Base-by-base conservation (phyloP, 129 eudicot species). In the Flaveria ramosissima region DNA sequence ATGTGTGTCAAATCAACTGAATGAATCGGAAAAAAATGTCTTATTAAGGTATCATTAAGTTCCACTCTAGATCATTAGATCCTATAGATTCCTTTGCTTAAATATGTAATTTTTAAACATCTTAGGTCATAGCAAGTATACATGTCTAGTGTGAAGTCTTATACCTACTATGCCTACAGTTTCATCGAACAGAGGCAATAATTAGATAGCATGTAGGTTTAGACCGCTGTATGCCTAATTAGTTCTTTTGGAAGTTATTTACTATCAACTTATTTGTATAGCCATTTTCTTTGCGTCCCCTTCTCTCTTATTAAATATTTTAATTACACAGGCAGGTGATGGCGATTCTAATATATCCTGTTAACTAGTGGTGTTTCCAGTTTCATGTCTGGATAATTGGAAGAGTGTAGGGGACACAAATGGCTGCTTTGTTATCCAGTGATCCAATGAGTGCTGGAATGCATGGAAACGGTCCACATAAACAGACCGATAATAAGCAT, bases 251-350 rank as follows among this genome's bases (percentile, higher is more conserved):
- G 39, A 70, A 78, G 70, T 78, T 46, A 59, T 14, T 51, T 59
- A 9, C 30, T 14, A 36, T 32, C 14, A 46, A 30, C 52, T 50
- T 71, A 32, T 47, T 20, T 63, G 60, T 23, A 41, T 32, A 47
- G 53, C 6, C 50, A 50, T 62, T 48, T 62, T 52, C 45, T 76
- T 39, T 24, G 30, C 6, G 10, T 45, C 11, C 47, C 39, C 4
- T 46, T 68, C n/a, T 56, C 47, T 78, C 69, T 69, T 69, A 69
- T 55, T 60, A 59, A 65, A 69, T 27, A 68, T 53, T 45, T 17
- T 61, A 78, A 43, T 26, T 42, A 60, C 77, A 47, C 79, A 73
- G 84, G 84, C 56, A 73, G 84, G 80, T 80, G 75, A 74, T 56
- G 80, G 80, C 75, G 62, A 46, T 78, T 21, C 59, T 74, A 41